Base-by-base conservation (phyloP, 768 basidiomycete genomes). In the Rhizopogon vinicolor region DNA sequence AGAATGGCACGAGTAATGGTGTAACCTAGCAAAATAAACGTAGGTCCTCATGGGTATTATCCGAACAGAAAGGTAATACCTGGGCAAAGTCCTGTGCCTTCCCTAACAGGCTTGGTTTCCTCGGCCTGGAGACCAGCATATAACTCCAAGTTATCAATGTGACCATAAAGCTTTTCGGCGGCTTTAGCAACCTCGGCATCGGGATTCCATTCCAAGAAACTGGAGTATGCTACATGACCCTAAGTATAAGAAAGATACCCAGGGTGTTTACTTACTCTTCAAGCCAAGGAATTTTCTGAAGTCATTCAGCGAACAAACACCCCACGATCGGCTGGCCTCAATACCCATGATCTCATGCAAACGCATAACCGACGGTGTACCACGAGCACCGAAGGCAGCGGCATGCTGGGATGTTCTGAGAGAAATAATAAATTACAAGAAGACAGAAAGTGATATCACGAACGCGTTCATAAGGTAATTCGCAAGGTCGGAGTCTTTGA, bases 341-440 rank as follows among this genome's bases (percentile, higher is more conserved):
- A 93, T 92, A 41, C 89, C 89, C 88, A 93, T 87, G 41, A 92
- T 76, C 65, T 94, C 92, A 58, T 91, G 81, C 22, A 91, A 63
- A 42, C 79, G 83, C 85, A 93, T 88, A 48, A 79, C 68, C 13
- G 68, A 78, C 44, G 91, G 91, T 2, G 87, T 91, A 5, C 86
- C 83, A 22, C 87, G 82, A 28, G 91, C 91, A 54, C 86, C 75
- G 72, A 92, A 93, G 10, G 84, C 77, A 50, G 74, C 84, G 8
- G 90, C 91, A 42, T 85, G 80, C 57, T 86, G 78, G 57, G 85
- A 82, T 0, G 88, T 89, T 13, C 88, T 90, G 58, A 7, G 13
- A 22, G 3, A 40, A 6, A 6, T 7, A 1, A 22, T 63, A 12
- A 58, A 54, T 29, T 31, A 4, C 16, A 18, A 39, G 12, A 10